Base-by-base conservation (phyloP, 2,329 filamentous ascomycete species). In the Cladophialophora psammophila region DNA sequence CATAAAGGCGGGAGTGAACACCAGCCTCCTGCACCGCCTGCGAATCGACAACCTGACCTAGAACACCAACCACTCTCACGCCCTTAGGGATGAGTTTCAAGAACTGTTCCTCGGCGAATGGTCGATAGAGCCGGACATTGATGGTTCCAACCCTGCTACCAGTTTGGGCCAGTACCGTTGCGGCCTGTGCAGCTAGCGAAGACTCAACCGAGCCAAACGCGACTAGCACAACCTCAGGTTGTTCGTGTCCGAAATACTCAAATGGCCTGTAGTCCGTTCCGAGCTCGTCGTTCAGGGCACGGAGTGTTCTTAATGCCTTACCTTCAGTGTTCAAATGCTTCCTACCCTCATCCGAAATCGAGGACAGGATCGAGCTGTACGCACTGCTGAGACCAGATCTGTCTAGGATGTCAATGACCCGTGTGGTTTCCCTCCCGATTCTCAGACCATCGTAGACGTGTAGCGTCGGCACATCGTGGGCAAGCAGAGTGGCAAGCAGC, bases 71-170 rank as follows among this genome's bases (percentile, higher is more conserved):
- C 69, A 86, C 91, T 80, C 87, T 88, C 55, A 90, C 87, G 40
- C 91, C 91, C 72, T 88, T 84, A 38, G 95, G 93, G 34, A 99
- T 86, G 10, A 87, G 87, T 72, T 90, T 88, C 70, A 98, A 83
- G 85, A 99, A 98, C 60, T 92, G 91, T 77, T 97, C 93, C 81
- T 99, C 95, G 36, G 95, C 88, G 76, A 99, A 98, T 15, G 95
- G 95, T 52, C 94, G 89, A 84, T 98, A 99, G 63, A 99, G 86
- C 71, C 95, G 91, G 55, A 98, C 94, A 74, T 92, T 94, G 79
- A 99, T 85, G 45, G 94, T 91, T 74, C 95, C 95, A 68, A 97
- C 87, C 81, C 90, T 92, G 76, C 87, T 86, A 71, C 90, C 93
- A 70, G 90, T 86, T 70, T 87, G 85, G 35, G 91, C 87, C 55